Evolutionary conservation across 257 asterid genomes (phyloP).

Genomic region (Solanum virginianum): DNA sequence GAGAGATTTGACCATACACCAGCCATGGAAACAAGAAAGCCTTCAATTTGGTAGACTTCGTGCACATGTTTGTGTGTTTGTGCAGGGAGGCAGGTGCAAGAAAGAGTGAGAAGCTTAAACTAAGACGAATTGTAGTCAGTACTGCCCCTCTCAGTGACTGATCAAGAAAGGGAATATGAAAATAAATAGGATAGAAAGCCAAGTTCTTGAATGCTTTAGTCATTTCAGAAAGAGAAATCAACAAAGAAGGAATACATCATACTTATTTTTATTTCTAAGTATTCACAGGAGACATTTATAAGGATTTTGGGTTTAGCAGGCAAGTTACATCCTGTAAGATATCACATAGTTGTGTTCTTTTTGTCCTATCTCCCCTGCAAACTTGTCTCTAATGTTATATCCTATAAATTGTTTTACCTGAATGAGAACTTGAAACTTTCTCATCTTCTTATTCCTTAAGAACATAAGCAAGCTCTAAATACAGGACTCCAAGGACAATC

Average conservation of each 20-base stretch:
- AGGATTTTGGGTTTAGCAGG: no score
- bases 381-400: background rate
- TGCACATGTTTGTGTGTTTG: background rate
- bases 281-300: no score
- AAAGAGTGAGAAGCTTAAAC: background rate
- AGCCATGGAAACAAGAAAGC: constrained; percentile 43
- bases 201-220: background rate
- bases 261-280: no score
- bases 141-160: background rate
- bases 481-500: background rate
- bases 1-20: constrained; percentile 49
- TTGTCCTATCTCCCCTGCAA: background rate
- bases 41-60: background rate
- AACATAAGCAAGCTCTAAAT: background rate
- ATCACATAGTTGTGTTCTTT: background rate
- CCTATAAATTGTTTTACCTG: background rate
- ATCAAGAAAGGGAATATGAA: background rate
- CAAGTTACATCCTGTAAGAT: no score
- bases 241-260: background rate
- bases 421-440: background rate
- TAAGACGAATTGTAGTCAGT: background rate
- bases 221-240: background rate
- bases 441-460: background rate
- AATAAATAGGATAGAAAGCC: background rate
- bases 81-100: no score